Evolutionary conservation across 768 basidiomycete species (phyloP), one percentile per base, ranked within the genome.

Genomic region (Amanita muscaria): DNA sequence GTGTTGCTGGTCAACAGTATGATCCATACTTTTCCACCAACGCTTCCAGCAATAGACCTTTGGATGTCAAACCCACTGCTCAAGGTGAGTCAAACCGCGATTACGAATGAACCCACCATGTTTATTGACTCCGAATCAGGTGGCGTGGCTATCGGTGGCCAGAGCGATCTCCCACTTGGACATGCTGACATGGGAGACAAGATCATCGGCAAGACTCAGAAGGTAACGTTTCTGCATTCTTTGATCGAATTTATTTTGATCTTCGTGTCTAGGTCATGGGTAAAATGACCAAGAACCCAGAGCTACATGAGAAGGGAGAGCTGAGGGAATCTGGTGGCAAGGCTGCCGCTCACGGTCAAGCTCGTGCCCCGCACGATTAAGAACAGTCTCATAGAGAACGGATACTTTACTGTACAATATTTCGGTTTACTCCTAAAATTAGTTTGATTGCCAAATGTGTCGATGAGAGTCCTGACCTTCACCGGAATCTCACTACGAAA

Each of bases 201-300:
- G 58, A 47, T 79, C 16, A 51, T 77, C 27, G 79, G 79, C 3
- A 80, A 80, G 63, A 65, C 72, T 0, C 66, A 80, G 52, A 70
- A 80, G 68, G 79, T 76, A 11, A 2, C 12, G 54, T 25, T 42
- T 5, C 10, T 9, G 22, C 2, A 4, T 1, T 0, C 21, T 5
- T 5, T 9, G 14, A 27, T 11, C 3, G 2, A 15, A 6, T 19
- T 5, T 34, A 15, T 32, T 29, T 10, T 4, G 12, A 36, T 29
- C 15, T 22, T 10, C 11, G 32, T 29, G 4, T 16, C 16, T 36
- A 78, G 76, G 59, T 77, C 32, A 51, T 70, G 22, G 77, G 78
- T 6, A 79, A 80, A 56, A 43, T 63, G 27, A 60, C 61, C 11
- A 43, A 66, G 16, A 76, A 80, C 8, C 57, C 66, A 0, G 76